Conservation (phyloP, 768 basidiomycete genomes). For the Termitomyces eurrhizus region DNA sequence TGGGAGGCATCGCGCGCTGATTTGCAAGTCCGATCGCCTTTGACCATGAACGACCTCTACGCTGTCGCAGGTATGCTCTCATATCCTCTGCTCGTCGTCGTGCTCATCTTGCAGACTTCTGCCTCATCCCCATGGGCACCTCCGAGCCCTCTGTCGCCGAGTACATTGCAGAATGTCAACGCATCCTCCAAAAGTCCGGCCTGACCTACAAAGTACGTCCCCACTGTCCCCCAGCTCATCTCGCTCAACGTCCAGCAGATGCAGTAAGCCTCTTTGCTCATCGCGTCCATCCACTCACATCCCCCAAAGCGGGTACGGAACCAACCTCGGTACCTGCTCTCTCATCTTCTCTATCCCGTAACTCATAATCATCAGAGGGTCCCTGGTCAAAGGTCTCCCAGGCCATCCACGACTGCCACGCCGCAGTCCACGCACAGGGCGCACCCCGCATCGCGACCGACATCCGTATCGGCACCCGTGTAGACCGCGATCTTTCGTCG, state of each 20-base stretch:
- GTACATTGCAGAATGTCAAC: slow-evolving; percentile 78
- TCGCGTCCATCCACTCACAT: background rate
- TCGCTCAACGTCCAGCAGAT: slow-evolving; percentile 30
- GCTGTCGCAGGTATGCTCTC: slow-evolving; percentile 62
- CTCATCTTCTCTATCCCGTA: background rate
- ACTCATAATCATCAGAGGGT: slow-evolving; percentile 48
- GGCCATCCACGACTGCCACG: slow-evolving; percentile 90
- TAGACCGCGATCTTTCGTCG: slow-evolving; percentile 55
- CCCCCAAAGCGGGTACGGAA: slow-evolving; percentile 75
- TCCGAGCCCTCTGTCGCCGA: slow-evolving; percentile 72
- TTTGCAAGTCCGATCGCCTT: slow-evolving; percentile 12
- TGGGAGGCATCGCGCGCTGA: slow-evolving; percentile 33
- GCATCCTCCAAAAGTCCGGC: slow-evolving; percentile 79
- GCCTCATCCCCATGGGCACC: slow-evolving; percentile 84
- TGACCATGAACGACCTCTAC: slow-evolving; percentile 51
- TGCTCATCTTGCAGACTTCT: slow-evolving; percentile 59
- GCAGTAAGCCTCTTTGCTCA: slow-evolving; percentile 47
- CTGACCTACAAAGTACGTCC: slow-evolving; percentile 68
- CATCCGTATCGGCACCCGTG: slow-evolving; percentile 90
- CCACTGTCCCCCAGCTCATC: background rate
- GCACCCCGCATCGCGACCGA: slow-evolving; percentile 82
- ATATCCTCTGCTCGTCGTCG: background rate
- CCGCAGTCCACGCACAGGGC: slow-evolving; percentile 76
- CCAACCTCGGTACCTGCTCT: slow-evolving; percentile 63
- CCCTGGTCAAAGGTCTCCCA: slow-evolving; percentile 82